phyloP scores from a whole-genome alignment of 129 eudicot genomes.

The Saposhnikovia divaricata region DNA sequence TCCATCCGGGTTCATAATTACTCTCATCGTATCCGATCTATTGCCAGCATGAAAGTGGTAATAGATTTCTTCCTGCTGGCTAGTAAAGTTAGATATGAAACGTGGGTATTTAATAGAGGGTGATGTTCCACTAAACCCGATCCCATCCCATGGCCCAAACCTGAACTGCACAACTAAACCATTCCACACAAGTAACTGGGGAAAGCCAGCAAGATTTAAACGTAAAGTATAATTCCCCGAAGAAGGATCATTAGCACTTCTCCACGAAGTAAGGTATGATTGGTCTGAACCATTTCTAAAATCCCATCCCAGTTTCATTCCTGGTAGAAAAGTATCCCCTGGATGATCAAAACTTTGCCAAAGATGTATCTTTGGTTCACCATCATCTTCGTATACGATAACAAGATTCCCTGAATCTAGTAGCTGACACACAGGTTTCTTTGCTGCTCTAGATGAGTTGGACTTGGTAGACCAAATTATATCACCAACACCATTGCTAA shows the following conservation, averaged over 20 bases:
- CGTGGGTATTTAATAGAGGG: background rate
- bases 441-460: background rate
- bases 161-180: constrained; percentile 12
- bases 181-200: constrained; percentile 11
- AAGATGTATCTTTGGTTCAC: background rate
- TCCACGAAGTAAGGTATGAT: constrained; percentile 17
- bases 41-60: background rate
- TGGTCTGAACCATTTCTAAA: background rate
- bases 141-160: constrained; percentile 42
- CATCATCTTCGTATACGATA: background rate
- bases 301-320: background rate
- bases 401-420: background rate
- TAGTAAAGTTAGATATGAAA: constrained; percentile 16
- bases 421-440: background rate
- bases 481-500: background rate
- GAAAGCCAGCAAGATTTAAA: constrained; percentile 14
- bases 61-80: constrained; percentile 20
- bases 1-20: background rate
- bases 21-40: constrained; percentile 8
- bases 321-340: background rate
- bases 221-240: background rate
- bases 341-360: constrained; percentile 12
- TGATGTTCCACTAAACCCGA: constrained; percentile 23
- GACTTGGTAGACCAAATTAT: background rate
- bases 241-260: constrained; percentile 25